Percentiles rank a stretch among this genome's conserved stretches.
Conservation (phyloP, 495 filamentous ascomycete genomes). For the Podospora tetraspora region DNA sequence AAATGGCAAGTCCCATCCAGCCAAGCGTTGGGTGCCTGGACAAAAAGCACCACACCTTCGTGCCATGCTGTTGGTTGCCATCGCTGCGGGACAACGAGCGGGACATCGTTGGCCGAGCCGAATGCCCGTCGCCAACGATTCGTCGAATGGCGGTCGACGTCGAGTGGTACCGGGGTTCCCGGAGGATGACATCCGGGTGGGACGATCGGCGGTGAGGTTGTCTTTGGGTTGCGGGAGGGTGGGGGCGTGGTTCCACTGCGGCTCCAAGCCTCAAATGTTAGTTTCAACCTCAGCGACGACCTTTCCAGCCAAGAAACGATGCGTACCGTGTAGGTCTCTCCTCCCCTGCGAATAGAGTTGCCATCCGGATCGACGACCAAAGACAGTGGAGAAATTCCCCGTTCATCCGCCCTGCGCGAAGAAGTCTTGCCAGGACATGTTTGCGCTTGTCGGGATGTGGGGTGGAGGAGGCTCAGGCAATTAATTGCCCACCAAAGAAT, state of each 20-base stretch:
- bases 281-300: neutral
- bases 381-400: neutral
- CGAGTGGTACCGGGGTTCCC: neutral
- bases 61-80: neutral
- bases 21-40: neutral
- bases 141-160: neutral
- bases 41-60: neutral
- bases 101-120: no score
- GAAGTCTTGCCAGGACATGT: neutral
- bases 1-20: neutral
- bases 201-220: neutral
- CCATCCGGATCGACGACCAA: neutral
- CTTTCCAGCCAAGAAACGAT: neutral
- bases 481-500: neutral
- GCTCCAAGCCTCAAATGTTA: neutral
- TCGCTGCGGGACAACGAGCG: neutral
- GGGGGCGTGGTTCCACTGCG: neutral
- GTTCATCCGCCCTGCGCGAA: neutral
- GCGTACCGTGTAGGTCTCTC: no score
- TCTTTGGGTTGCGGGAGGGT: neutral
- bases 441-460: neutral
- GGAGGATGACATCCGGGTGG: neutral
- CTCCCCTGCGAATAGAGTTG: neutral
- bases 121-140: no score
- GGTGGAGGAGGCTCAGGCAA: neutral